These are phyloP conservation scores for Carex myosuroides DNA, from an alignment of 176 grass and related monocot species.

Conservation along the genomic window DNA sequence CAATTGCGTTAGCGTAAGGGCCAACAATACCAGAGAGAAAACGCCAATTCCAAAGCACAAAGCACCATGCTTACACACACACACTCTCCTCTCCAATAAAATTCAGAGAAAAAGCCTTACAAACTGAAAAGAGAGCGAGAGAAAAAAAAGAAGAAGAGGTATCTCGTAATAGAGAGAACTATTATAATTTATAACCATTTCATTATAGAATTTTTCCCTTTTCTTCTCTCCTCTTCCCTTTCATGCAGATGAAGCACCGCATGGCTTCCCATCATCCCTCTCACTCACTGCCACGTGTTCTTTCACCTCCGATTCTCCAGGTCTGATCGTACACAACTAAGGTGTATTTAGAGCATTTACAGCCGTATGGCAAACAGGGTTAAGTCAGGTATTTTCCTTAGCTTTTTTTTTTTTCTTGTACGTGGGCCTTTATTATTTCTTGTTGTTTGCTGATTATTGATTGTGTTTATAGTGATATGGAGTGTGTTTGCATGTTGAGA, in stretches of 20 bases:
- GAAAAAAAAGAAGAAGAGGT: too few species aligned
- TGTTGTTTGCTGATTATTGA: background rate
- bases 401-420: background rate
- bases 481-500: background rate
- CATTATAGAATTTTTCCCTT: background rate
- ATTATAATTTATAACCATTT: background rate
- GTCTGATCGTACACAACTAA: background rate
- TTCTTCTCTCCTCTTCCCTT: background rate
- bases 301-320: background rate
- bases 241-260: background rate
- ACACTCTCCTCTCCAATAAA: background rate
- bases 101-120: background rate
- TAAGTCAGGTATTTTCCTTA: background rate
- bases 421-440: background rate
- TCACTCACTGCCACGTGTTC: background rate
- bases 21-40: slow-evolving; percentile 1
- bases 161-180: background rate
- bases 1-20: background rate
- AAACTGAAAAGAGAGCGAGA: background rate
- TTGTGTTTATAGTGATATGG: background rate
- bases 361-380: slow-evolving; percentile 7
- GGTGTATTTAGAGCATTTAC: background rate
- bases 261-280: background rate
- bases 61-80: background rate
- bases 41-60: background rate